These are phyloP conservation scores for Mychonastes homosphaera DNA, from an alignment of 139 green algal genomes.

Conservation along the genomic window DNA sequence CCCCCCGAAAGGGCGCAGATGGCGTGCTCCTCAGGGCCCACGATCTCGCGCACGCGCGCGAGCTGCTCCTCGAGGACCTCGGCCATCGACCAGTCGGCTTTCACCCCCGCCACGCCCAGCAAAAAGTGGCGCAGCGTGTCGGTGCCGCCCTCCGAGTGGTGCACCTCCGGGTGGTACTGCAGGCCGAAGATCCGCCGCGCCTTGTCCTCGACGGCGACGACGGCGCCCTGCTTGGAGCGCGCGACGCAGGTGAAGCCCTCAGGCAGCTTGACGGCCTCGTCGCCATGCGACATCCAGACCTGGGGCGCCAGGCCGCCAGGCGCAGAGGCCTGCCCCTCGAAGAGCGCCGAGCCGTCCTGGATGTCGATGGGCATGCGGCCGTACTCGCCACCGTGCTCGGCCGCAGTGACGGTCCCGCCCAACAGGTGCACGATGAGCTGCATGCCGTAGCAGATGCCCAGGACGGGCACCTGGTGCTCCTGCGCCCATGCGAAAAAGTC, in stretches of 20 bases:
- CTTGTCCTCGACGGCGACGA: slow-evolving; percentile 88
- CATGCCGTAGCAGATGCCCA: slow-evolving; percentile 99
- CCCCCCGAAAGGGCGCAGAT: slow-evolving; percentile 97
- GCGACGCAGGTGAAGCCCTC: slow-evolving; percentile 74
- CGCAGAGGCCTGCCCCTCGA: slow-evolving; percentile 34
- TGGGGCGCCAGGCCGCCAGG: slow-evolving; percentile 26
- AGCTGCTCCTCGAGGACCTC: slow-evolving; percentile 92
- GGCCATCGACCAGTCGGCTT: slow-evolving; percentile 88
- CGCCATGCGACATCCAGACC: slow-evolving; percentile 99
- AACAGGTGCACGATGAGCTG: slow-evolving; percentile 56
- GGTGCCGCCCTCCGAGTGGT: slow-evolving; percentile 75
- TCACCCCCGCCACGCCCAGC: slow-evolving; percentile 61
- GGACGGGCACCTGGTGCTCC: slow-evolving; percentile 59
- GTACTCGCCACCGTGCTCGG: slow-evolving; percentile 87
- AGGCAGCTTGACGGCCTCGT: slow-evolving; percentile 79
- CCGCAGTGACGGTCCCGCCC: slow-evolving; percentile 2
- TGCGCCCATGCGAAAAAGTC: slow-evolving; percentile 73
- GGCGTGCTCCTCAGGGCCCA: slow-evolving; percentile 76
- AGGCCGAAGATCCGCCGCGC: slow-evolving; percentile 78
- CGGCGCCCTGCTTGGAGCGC: slow-evolving; percentile 71
- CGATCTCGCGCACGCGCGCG: slow-evolving; percentile 43
- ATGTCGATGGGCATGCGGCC: slow-evolving; percentile 85
- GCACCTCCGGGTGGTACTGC: slow-evolving; percentile 95
- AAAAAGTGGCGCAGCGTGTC: slow-evolving; percentile 85
- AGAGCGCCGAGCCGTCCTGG: slow-evolving; percentile 50